Base-by-base conservation (phyloP, 179 eudicot genomes). In the Corrigiola litoralis region DNA sequence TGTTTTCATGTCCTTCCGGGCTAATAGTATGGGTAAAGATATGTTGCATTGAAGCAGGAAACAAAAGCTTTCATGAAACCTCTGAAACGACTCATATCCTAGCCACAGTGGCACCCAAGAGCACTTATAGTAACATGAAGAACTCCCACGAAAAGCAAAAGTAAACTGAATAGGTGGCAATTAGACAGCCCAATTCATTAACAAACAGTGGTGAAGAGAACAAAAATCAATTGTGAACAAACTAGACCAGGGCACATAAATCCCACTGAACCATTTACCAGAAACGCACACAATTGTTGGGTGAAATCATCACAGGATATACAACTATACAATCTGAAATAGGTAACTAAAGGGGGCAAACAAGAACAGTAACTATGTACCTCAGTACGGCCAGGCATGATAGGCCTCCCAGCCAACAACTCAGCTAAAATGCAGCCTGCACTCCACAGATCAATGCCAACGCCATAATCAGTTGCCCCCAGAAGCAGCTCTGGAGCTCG, bases 301-400 rank as follows among this genome's bases (percentile, higher is more conserved):
- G n/a, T n/a, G n/a, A n/a, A n/a, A n/a, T n/a, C n/a, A n/a, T n/a
- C n/a, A n/a, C n/a, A n/a, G n/a, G n/a, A n/a, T n/a, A n/a, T n/a
- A n/a, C n/a, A 63, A 31, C 29, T 2, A 55, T 36, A 37, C 41
- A 47, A 38, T 21, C 28, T 41, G n/a, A 29, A 23, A 17, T 17
- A 44, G 17, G 36, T 7, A 45, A 46, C 21, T 5, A 6, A 18
- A 46, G 5, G 33, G n/a, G n/a, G n/a, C n/a, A n/a, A n/a, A n/a
- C n/a, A n/a, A n/a, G n/a, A n/a, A n/a, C n/a, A n/a, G n/a, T n/a
- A n/a, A n/a, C n/a, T n/a, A n/a, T 53, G 40, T 72, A 88, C 95
- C 92, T 88, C 95, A 18, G 91, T 88, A 38, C 95, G 89, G 55
- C 95, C 95, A 67, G 95, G 92, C 95, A 88, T 88, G 65, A 88